Conservation (phyloP, 2,329 filamentous ascomycete species). For the Fusarium brachygibbosum region DNA sequence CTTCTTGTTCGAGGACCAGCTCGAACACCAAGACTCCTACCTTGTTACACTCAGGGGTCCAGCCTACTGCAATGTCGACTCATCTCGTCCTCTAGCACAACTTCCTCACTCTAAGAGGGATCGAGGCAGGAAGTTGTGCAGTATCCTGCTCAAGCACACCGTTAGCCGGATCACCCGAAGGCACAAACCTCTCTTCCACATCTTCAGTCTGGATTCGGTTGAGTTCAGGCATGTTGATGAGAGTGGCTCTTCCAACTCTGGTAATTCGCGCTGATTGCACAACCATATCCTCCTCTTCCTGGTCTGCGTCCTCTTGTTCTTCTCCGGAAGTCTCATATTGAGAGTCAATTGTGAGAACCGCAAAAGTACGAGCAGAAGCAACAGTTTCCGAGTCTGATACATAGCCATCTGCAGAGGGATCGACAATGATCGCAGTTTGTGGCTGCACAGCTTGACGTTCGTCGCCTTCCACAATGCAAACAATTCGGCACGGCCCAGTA, state of each 20-base stretch:
- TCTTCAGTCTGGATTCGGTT: not conserved
- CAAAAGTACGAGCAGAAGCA: not conserved
- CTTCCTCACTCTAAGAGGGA: not conserved
- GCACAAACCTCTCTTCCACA: not conserved
- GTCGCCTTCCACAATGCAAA: not conserved
- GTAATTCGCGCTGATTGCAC: not conserved
- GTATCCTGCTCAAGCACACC: not conserved
- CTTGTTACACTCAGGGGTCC: not conserved
- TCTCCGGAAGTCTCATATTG: not conserved
- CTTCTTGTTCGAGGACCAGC: not conserved
- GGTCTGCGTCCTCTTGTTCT: not conserved
- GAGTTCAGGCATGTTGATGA: not conserved
- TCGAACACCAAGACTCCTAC: not conserved
- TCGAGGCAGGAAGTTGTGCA: not conserved
- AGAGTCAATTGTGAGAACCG: not conserved
- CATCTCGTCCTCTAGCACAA: not conserved
- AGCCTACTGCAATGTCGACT: not conserved
- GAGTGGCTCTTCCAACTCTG: not conserved
- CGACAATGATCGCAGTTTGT: not conserved
- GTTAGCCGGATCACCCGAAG: not conserved
- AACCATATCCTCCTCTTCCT: not conserved
- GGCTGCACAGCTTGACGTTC: not conserved
- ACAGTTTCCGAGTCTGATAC: not conserved
- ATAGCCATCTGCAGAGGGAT: not conserved
- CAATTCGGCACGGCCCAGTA: not conserved